A percentile compares a stretch with the other conserved stretches of the same genome.
Conservation (phyloP, 2,329 filamentous ascomycete genomes). For the Aspergillus fijiensis region DNA sequence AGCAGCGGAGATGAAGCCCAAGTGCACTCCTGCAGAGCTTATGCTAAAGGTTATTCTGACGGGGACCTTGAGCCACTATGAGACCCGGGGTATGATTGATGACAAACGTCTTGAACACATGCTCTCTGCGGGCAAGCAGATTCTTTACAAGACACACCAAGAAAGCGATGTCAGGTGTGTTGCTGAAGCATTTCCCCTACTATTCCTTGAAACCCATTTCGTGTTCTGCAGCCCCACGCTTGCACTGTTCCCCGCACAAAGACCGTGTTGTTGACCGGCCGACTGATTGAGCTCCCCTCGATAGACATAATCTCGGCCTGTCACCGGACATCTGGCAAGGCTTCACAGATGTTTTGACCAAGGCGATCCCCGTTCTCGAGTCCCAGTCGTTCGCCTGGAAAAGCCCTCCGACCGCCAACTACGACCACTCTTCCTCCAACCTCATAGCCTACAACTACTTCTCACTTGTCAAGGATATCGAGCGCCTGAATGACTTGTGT, state of each 20-base stretch:
- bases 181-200: neutral
- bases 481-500: slow-evolving; percentile 61
- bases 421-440: slow-evolving; percentile 59
- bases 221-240: neutral
- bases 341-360: slow-evolving; percentile 56
- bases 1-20: slow-evolving; percentile 31
- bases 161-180: slow-evolving; percentile 53
- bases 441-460: slow-evolving; percentile 62
- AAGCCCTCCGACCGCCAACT: slow-evolving; percentile 56
- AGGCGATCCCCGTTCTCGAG: slow-evolving; percentile 62
- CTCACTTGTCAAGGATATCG: slow-evolving; percentile 60
- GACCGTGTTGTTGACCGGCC: too few relatives aligned
- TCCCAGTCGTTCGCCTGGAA: slow-evolving; percentile 62
- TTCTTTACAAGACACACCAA: slow-evolving; percentile 58
- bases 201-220: neutral
- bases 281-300: slow-evolving; percentile 7
- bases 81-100: slow-evolving; percentile 59
- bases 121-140: slow-evolving; percentile 60
- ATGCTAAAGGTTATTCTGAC: slow-evolving; percentile 50
- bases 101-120: slow-evolving; percentile 58
- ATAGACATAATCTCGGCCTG: slow-evolving; percentile 57
- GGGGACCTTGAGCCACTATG: slow-evolving; percentile 58
- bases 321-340: slow-evolving; percentile 60
- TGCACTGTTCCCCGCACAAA: too few relatives aligned
- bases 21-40: slow-evolving; percentile 48